phyloP scores from a whole-genome alignment of 2,329 filamentous ascomycete genomes.

The Sporothrix luriei region DNA sequence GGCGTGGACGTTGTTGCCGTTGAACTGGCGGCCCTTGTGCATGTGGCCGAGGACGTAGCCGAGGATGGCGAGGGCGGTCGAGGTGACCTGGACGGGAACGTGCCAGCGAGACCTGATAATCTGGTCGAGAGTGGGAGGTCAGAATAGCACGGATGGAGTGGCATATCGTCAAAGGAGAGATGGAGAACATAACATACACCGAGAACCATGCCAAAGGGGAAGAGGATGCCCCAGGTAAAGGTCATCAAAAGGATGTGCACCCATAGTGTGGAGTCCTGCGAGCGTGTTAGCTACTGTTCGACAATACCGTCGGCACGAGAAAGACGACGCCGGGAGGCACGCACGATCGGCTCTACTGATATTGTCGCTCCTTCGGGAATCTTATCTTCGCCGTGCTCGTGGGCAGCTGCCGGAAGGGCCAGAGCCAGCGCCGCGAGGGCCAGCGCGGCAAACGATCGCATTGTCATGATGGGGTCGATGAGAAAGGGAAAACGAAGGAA shows the following conservation, averaged over 20 bases:
- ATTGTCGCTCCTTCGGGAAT: conserved; percentile 70
- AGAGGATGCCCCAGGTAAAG: conserved; percentile 85
- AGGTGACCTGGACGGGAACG: conserved; percentile 80
- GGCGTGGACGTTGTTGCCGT: conserved; percentile 72
- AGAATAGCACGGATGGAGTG: background rate
- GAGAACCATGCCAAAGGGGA: conserved; percentile 92
- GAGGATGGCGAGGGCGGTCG: conserved; percentile 72
- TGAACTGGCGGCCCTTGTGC: conserved; percentile 87
- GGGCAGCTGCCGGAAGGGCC: conserved; percentile 41
- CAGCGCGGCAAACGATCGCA: conserved; percentile 23
- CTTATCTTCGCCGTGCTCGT: conserved; percentile 56
- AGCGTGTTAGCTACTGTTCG: conserved; percentile 31
- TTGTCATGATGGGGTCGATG: conserved; percentile 22
- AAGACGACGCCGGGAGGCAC: conserved; percentile 17
- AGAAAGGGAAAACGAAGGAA: background rate
- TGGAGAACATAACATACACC: conserved; percentile 63
- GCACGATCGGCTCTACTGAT: conserved; percentile 64
- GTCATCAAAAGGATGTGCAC: conserved; percentile 88
- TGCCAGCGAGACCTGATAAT: conserved; percentile 92
- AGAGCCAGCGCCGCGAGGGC: conserved; percentile 31
- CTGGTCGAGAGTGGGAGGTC: conserved; percentile 47
- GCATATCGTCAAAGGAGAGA: background rate
- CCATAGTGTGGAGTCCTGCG: conserved; percentile 82
- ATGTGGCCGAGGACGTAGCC: conserved; percentile 91
- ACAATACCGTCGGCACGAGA: conserved; percentile 17